Evolutionary conservation across 148 eudicot species (phyloP).

Genomic region (Fagopyrum homotropicum): DNA sequence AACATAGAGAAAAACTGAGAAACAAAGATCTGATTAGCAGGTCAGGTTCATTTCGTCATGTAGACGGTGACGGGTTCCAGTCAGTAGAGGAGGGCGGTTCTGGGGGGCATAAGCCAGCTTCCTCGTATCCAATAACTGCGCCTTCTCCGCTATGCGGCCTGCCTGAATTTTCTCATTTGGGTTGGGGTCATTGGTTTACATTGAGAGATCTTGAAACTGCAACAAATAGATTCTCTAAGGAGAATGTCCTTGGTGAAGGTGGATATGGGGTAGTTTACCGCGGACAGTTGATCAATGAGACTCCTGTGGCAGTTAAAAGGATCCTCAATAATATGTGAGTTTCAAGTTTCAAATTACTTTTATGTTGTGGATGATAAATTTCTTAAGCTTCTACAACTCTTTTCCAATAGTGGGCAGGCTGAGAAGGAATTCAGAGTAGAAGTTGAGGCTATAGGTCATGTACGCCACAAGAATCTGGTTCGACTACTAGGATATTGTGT

Average conservation of each 20-base stretch:
- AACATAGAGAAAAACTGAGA: conserved; percentile 37
- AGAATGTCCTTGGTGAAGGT: conserved; percentile 70
- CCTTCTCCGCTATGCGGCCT: conserved; percentile 65
- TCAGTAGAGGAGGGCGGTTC: conserved; percentile 57
- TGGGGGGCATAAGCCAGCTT: conserved; percentile 39
- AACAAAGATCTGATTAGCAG: conserved; percentile 45
- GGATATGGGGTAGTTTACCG: conserved; percentile 71
- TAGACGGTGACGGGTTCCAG: conserved; percentile 39
- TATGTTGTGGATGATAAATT: neutral
- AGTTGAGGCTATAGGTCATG: conserved; percentile 74
- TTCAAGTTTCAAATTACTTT: neutral
- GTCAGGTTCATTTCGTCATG: conserved; percentile 46
- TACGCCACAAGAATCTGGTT: conserved; percentile 63
- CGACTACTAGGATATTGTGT: conserved; percentile 62
- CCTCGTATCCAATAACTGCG: conserved; percentile 54
- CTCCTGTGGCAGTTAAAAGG: conserved; percentile 58
- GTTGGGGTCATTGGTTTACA: conserved; percentile 85
- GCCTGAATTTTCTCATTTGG: conserved; percentile 69
- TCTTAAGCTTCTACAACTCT: conserved; percentile 8
- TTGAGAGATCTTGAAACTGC: conserved; percentile 69
- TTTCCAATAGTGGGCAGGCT: conserved; percentile 3
- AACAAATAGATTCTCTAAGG: conserved; percentile 56
- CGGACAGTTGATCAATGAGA: conserved; percentile 54
- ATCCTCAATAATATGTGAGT: conserved; percentile 66
- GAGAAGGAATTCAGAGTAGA: conserved; percentile 72